A percentile compares a stretch with the other conserved stretches of the same genome.
These are phyloP conservation scores for Salvia hispanica DNA, from an alignment of 257 asterid genomes.

Conservation along the genomic window DNA sequence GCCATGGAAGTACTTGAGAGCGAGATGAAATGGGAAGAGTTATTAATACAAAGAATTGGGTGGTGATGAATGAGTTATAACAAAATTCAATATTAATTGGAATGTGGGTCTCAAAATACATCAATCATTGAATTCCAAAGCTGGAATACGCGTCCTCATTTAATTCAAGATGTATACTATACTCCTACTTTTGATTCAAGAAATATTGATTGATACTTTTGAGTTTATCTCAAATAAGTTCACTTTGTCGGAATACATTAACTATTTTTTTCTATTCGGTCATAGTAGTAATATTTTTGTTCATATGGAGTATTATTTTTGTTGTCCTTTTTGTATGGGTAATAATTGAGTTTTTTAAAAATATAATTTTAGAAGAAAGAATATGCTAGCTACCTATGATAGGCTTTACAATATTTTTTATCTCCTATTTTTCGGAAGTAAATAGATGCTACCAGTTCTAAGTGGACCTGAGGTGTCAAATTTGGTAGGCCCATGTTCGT, in stretches of 20 bases:
- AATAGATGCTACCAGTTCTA: background rate
- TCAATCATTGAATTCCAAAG: constrained; percentile 32
- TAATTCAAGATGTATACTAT: background rate
- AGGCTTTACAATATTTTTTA: too few species aligned
- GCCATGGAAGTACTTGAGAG: constrained; percentile 2
- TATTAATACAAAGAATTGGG: constrained; percentile 5
- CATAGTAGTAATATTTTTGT: too few species aligned
- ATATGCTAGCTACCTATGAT: too few species aligned
- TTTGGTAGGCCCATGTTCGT: background rate
- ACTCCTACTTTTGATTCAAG: too few species aligned
- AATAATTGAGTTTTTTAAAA: background rate
- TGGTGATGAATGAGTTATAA: constrained; percentile 19
- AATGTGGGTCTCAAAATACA: constrained; percentile 32
- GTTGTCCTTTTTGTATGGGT: background rate
- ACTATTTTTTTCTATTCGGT: too few species aligned
- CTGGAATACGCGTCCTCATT: constrained; percentile 36
- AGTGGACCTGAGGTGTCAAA: constrained; percentile 21
- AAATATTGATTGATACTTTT: background rate
- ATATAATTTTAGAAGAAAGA: background rate
- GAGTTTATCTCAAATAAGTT: too few species aligned
- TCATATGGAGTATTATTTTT: background rate
- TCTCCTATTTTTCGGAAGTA: background rate
- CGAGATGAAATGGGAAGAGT: background rate
- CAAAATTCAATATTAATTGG: background rate
- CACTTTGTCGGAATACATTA: too few species aligned